phyloP scores from a whole-genome alignment of 768 basidiomycete species.

The Suillus plorans region DNA sequence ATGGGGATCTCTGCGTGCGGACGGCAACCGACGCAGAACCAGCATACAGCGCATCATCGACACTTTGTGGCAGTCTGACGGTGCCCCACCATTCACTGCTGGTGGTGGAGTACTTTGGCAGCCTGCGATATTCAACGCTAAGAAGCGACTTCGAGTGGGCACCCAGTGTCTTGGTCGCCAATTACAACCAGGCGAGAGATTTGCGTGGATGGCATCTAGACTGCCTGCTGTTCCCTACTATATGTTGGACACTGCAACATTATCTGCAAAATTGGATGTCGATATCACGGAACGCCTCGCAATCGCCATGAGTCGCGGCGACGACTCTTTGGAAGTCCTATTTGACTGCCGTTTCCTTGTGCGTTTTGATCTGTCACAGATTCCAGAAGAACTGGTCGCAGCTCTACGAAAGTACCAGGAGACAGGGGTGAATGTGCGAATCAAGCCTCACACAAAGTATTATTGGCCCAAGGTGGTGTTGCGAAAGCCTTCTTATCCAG shows the following conservation, averaged over 20 bases:
- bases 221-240: slow-evolving; percentile 44
- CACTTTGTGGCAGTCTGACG: slow-evolving; percentile 44
- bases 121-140: slow-evolving; percentile 42
- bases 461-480: slow-evolving; percentile 48
- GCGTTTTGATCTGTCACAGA: slow-evolving; percentile 40
- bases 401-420: slow-evolving; percentile 22
- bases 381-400: slow-evolving; percentile 40
- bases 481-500: slow-evolving; percentile 17
- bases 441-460: slow-evolving; percentile 44
- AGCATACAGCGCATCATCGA: slow-evolving; percentile 49
- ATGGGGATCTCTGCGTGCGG: slow-evolving; percentile 72
- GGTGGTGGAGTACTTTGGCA: slow-evolving; percentile 68
- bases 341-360: slow-evolving; percentile 70
- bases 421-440: slow-evolving; percentile 26
- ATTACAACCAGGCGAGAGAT: slow-evolving; percentile 19
- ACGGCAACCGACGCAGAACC: slow-evolving; percentile 50
- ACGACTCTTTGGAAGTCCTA: slow-evolving; percentile 39
- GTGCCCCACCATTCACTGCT: slow-evolving; percentile 41
- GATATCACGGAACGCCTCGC: slow-evolving; percentile 41
- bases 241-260: slow-evolving; percentile 25
- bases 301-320: slow-evolving; percentile 12
- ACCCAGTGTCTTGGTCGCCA: slow-evolving; percentile 15
- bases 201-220: slow-evolving; percentile 66
- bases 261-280: slow-evolving; percentile 31
- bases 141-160: slow-evolving; percentile 19